phyloP scores from a whole-genome alignment of 495 filamentous ascomycete genomes.

The Penicillium tannophilum region DNA sequence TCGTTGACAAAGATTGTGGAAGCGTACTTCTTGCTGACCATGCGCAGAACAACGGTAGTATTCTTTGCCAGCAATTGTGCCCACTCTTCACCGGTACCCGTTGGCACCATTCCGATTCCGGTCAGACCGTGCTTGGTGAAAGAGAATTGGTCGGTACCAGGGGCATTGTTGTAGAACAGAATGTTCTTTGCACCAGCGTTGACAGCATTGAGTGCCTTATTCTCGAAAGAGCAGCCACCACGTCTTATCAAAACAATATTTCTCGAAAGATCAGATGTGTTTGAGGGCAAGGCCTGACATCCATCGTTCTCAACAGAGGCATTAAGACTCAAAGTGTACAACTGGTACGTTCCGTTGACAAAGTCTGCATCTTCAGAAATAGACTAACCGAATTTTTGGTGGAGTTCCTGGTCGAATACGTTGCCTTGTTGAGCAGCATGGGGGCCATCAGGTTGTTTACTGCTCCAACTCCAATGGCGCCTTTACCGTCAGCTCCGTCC shows the following conservation, averaged over 20 bases:
- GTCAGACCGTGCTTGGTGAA: conserved; percentile 16
- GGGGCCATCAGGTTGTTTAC: conserved; percentile 49
- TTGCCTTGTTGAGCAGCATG: conserved; percentile 14
- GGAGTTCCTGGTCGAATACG: conserved; percentile 18
- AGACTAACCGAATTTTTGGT: conserved; percentile 23
- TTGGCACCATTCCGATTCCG: conserved; percentile 31
- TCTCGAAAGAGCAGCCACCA: conserved; percentile 51
- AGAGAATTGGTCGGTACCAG: conserved; percentile 18
- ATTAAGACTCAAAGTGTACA: conserved; percentile 54
- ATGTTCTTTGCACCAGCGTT: conserved; percentile 57
- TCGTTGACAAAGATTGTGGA: conserved; percentile 16
- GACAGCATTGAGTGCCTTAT: conserved; percentile 53
- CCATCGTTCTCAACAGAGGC: conserved; percentile 46
- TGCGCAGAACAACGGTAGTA: conserved; percentile 39
- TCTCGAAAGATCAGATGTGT: conserved; percentile 51
- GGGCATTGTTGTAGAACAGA: conserved; percentile 49
- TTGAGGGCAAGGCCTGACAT: conserved; percentile 45
- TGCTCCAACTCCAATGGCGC: conserved; percentile 57
- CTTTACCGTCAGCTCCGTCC: conserved; percentile 32
- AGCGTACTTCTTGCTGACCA: conserved; percentile 23
- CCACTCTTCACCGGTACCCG: conserved; percentile 50
- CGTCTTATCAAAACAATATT: conserved; percentile 57
- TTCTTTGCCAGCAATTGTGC: conserved; percentile 47
- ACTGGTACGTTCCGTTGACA: conserved; percentile 23
- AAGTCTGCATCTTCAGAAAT: conserved; percentile 15